These are phyloP conservation scores for Melastoma candidum DNA, from an alignment of 441 rosid genomes.

Conservation along the genomic window DNA sequence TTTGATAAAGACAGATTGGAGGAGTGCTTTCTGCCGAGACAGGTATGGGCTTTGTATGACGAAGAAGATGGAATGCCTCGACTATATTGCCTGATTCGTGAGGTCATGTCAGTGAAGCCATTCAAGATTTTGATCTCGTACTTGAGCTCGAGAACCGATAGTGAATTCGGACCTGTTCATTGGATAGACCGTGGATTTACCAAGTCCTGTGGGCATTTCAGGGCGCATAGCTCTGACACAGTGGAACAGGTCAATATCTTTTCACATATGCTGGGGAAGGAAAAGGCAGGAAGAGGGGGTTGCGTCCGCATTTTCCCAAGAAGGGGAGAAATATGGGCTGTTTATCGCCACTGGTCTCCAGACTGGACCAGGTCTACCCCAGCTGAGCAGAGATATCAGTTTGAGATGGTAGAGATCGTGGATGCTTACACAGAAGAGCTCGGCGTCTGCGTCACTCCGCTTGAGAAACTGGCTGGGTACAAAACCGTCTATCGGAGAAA, in stretches of 20 bases:
- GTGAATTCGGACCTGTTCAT: constrained; percentile 75
- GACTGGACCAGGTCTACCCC: constrained; percentile 81
- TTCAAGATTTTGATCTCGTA: constrained; percentile 81
- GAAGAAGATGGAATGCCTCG: constrained; percentile 99
- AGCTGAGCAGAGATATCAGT: constrained; percentile 68
- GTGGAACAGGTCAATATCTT: constrained; percentile 88
- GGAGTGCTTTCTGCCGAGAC: constrained; percentile 91
- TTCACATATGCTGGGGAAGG: constrained; percentile 76
- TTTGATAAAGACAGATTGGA: constrained; percentile 87
- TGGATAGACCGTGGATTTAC: constrained; percentile 68
- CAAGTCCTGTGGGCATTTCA: constrained; percentile 94
- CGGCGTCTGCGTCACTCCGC: constrained; percentile 71
- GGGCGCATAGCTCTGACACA: constrained; percentile 68
- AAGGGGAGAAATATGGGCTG: constrained; percentile 90
- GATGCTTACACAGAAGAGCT: constrained; percentile 83
- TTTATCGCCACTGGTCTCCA: constrained; percentile 82
- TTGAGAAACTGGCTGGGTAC: constrained; percentile 62
- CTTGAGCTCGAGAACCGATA: constrained; percentile 84
- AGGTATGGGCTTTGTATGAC: constrained; percentile 94
- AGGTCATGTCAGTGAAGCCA: constrained; percentile 74
- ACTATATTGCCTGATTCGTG: constrained; percentile 69
- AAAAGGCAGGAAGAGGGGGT: constrained; percentile 95
- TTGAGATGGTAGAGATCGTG: constrained; percentile 97
- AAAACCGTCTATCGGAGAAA: constrained; percentile 86
- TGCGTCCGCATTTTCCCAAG: constrained; percentile 86